Percentiles rank a stretch among this genome's conserved stretches.
Conservation (phyloP, 805 yeast species). For the Cyberlindnera xishuangbannaensis region DNA sequence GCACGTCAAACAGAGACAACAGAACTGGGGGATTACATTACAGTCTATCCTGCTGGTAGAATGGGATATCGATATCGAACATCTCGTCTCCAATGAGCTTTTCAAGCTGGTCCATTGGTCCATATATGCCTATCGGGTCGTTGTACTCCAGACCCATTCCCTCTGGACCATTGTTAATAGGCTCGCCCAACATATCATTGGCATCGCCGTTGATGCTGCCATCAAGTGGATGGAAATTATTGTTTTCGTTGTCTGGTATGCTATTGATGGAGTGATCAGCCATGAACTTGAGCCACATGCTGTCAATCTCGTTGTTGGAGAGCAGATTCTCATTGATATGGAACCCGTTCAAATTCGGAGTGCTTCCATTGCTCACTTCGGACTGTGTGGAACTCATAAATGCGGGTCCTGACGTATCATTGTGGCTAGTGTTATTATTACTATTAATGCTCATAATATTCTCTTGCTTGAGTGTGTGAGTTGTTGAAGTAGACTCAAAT, state of each 20-base stretch:
- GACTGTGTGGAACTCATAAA: constrained; percentile 1
- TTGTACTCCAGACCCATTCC: too few relatives aligned
- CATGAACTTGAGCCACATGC: constrained; percentile 23
- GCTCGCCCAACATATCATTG: too few relatives aligned
- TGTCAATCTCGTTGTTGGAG: constrained; percentile 19
- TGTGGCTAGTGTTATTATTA: too few relatives aligned
- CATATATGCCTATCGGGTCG: not conserved
- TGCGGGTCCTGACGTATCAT: too few relatives aligned
- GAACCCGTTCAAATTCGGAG: constrained; percentile 14
- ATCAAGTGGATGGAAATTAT: constrained; percentile 1
- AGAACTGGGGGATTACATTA: too few relatives aligned
- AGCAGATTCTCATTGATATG: constrained; percentile 17
- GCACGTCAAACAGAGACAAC: too few relatives aligned
- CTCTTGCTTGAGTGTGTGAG: too few relatives aligned
- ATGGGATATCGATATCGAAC: constrained; percentile 18
- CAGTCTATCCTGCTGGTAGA: constrained; percentile 6
- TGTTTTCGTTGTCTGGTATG: too few relatives aligned
- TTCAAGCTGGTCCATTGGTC: constrained; percentile 6
- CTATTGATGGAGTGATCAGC: constrained; percentile 10
- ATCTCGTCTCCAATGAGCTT: constrained; percentile 16
- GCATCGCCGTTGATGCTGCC: constrained; percentile 1
- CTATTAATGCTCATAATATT: too few relatives aligned
- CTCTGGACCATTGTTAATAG: too few relatives aligned
- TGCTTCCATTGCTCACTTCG: constrained; percentile 8
- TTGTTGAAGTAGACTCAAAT: not conserved